These are phyloP conservation scores for Neonectria hederae DNA, from an alignment of 2,329 filamentous ascomycete species.

Conservation along the genomic window DNA sequence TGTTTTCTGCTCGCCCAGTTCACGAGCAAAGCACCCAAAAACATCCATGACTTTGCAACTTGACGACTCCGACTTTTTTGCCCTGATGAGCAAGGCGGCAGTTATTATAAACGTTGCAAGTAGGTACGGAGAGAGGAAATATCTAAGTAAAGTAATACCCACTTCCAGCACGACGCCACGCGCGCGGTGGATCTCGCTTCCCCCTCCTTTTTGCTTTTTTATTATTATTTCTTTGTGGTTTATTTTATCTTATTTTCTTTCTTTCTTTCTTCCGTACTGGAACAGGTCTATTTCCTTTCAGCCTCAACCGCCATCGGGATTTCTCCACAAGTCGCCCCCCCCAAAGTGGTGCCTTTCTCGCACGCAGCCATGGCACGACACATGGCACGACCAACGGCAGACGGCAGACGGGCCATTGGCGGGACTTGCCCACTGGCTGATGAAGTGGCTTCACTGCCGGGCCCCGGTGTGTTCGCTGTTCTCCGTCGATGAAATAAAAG, in stretches of 20 bases:
- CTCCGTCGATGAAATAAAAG: no score
- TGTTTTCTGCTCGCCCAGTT: no score
- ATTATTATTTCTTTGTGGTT: slow-evolving; percentile 12
- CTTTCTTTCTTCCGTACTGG: no score
- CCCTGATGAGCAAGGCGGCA: slow-evolving; percentile 23
- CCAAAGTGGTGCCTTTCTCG: slow-evolving; percentile 31
- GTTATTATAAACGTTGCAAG: slow-evolving; percentile 26
- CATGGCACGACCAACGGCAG: slow-evolving; percentile 32
- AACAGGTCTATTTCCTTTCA: no score
- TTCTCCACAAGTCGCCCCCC: slow-evolving; percentile 26
- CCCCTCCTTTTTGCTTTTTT: slow-evolving; percentile 20
- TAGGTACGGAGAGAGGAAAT: no score
- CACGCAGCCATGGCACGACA: slow-evolving; percentile 39
- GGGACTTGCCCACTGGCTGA: slow-evolving; percentile 12
- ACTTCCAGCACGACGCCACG: slow-evolving; percentile 34
- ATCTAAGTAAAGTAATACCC: no score
- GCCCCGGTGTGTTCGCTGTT: no score
- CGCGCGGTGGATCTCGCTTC: slow-evolving; percentile 36
- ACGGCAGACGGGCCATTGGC: slow-evolving; percentile 32
- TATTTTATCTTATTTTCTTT: slow-evolving; percentile 14
- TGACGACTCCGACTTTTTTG: no score
- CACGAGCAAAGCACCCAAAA: no score
- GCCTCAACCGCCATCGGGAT: slow-evolving; percentile 39
- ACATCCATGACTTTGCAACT: neutral
- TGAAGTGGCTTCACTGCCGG: slow-evolving; percentile 32